These are phyloP conservation scores for Pseudoscleropodium purum DNA, from an alignment of 225 moss, liverwort and hornwort species.

Conservation along the genomic window DNA sequence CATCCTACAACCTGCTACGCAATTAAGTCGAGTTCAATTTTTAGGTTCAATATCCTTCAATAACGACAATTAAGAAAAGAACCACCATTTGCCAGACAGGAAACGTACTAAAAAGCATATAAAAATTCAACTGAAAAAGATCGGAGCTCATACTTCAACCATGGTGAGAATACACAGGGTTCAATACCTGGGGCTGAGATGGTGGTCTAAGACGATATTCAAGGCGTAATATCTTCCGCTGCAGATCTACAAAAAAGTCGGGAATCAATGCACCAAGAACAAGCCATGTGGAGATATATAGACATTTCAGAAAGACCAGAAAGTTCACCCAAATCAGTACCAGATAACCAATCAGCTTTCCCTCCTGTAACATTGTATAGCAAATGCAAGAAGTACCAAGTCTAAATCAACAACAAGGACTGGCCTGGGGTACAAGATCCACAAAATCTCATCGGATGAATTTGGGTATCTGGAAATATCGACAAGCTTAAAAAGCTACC, in stretches of 20 bases:
- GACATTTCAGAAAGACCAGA: neutral
- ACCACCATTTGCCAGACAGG: neutral
- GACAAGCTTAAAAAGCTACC: conserved; percentile 13
- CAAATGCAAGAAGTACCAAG: neutral
- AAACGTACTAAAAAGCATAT: neutral
- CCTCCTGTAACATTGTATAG: neutral
- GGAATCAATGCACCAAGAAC: neutral
- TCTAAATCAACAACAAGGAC: neutral
- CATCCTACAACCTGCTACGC: neutral
- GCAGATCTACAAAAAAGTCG: conserved; percentile 33
- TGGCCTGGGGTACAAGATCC: neutral
- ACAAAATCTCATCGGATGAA: neutral
- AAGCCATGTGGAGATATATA: neutral
- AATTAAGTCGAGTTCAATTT: neutral
- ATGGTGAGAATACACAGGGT: neutral
- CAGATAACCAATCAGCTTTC: neutral
- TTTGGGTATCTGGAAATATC: neutral
- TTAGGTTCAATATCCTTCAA: neutral
- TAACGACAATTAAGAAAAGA: neutral
- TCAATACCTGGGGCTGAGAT: conserved; percentile 35
- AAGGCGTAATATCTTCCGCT: conserved; percentile 48
- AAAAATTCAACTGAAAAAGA: neutral
- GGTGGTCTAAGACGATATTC: conserved; percentile 52
- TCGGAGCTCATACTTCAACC: neutral
- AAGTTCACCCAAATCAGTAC: neutral